Evolutionary conservation across 352 stramenopile genomes (phyloP), one percentile per base, ranked within the genome.

Genomic region (Globisporangium nodosum): DNA sequence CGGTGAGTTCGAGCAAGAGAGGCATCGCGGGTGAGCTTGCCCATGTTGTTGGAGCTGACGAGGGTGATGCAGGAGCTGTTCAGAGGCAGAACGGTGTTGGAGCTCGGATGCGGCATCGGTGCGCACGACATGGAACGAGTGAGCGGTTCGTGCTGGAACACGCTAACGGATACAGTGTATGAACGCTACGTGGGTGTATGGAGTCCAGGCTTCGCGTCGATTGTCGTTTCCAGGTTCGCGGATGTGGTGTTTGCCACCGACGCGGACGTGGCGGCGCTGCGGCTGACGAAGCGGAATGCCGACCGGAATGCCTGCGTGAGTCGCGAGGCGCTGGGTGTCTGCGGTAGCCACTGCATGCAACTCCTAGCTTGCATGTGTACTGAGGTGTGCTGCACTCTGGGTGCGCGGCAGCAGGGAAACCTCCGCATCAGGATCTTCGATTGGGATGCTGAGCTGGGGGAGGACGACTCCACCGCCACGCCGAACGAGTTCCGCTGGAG

Each of bases 71-170:
- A 43, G 74, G 37, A 66, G 31, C 13, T 54, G 27, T 72, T 86
- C 42, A 27, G 45, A n/a, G 53, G 53, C 11, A 37, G 62, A 39
- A 71, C 52, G 24, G 63, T 87, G 42, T 56, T 90, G 3, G 80
- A 88, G 33, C 62, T 88, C 18, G 76, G 76, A 11, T 82, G 70
- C 55, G 76, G 72, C 49, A 78, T 88, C 20, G 79, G 73, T 87
- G 47, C 31, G 42, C 9, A 18, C 30, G 20, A 24, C 42, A 57
- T 35, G 49, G 24, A 20, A 49, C 15, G 53, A 12, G 35, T 39
- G 47, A 56, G 27, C 3, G 35, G 35, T 4, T 3, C 7, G 9
- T 15, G 35, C 8, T 40, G 35, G 5, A 9, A 7, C 3, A 35
- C 8, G 31, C 31, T 35, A 35, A 40, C 35, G 35, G 35, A 15